Evolutionary conservation across 306 rosid species (phyloP).

Genomic region (Rosa rugosa): DNA sequence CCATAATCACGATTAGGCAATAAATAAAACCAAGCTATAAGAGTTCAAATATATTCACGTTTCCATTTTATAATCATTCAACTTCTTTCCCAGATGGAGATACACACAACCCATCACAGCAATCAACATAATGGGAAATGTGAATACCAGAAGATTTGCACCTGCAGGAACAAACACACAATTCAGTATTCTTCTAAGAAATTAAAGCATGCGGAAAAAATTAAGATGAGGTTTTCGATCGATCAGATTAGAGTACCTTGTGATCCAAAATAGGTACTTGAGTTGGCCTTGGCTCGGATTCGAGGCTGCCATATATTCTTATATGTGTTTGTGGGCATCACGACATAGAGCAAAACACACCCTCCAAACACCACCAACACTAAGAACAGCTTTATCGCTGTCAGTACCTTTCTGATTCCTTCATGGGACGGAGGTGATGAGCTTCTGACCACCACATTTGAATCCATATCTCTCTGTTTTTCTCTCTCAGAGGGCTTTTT

Average conservation of each 20-base stretch:
- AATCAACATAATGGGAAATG: slow-evolving; percentile 58
- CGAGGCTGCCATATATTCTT: background rate
- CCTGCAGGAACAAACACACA: slow-evolving; percentile 35
- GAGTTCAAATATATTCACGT: slow-evolving; percentile 17
- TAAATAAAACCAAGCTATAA: background rate
- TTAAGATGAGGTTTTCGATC: background rate
- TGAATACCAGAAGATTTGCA: slow-evolving; percentile 35
- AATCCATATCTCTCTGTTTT: slow-evolving; percentile 29
- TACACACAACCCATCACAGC: slow-evolving; percentile 64
- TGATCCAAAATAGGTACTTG: slow-evolving; percentile 39
- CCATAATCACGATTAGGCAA: background rate
- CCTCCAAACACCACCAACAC: background rate
- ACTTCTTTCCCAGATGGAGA: slow-evolving; percentile 45
- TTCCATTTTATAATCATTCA: slow-evolving; percentile 16
- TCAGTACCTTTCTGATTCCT: background rate
- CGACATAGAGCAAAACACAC: background rate
- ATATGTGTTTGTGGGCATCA: background rate
- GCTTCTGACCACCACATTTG: slow-evolving; percentile 5
- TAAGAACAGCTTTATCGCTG: background rate
- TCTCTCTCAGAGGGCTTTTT: background rate
- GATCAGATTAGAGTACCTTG: slow-evolving; percentile 43
- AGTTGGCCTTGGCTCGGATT: background rate
- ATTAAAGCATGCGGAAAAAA: background rate
- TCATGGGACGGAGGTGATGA: slow-evolving; percentile 18
- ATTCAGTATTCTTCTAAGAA: background rate